Evolutionary conservation across 176 grass and related monocot genomes (phyloP), one percentile per base, ranked within the genome.

Genomic region (Hyparrhenia diplandra): DNA sequence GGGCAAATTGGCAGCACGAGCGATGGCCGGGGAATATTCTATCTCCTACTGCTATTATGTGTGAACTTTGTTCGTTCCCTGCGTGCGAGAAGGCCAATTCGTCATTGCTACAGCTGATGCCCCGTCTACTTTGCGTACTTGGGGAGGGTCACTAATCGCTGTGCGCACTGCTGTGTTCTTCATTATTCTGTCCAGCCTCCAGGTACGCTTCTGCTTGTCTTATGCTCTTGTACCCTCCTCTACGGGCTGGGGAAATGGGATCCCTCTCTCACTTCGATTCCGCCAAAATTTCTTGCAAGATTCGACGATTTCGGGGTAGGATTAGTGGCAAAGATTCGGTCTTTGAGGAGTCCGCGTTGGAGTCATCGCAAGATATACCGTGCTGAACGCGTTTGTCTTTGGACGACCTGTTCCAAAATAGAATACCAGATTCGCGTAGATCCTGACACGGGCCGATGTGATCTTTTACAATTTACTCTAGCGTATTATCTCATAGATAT

Each of bases 351-450:
- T 62, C 40, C 23, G 69, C 76, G 13, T 8, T 42, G 16, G 65
- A 71, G 43, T 13, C 24, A 43, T 43, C 13, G 60, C 28, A 83
- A 66, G 70, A 75, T 74, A n/a, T n/a, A 25, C 45, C 45, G 81
- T 65, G 32, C 47, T 4, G 6, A 67, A 75, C 32, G 32, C 45
- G n/a, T 35, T 64, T 64, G 25, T 18, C 31, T 66, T 49, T 40
- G 1, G 10, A 67, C 9, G 23, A 49, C 0, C 28, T 13, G 0
- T 61, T 83, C 43, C 12, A 16, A 75, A 40, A 20, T 66, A 11
- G 61, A 83, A 28, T 41, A 21, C 12, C 10, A 5, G 80, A 31
- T 75, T 55, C 51, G 14, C 5, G 9, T 67, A 41, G 61, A 83
- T 55, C 66, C 71, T 75, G 34, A 8, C 43, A n/a, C 45, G 1